A percentile compares a stretch with the other conserved stretches of the same genome.
Conservation (phyloP, 257 asterid genomes). For the Phtheirospermum japonicum region DNA sequence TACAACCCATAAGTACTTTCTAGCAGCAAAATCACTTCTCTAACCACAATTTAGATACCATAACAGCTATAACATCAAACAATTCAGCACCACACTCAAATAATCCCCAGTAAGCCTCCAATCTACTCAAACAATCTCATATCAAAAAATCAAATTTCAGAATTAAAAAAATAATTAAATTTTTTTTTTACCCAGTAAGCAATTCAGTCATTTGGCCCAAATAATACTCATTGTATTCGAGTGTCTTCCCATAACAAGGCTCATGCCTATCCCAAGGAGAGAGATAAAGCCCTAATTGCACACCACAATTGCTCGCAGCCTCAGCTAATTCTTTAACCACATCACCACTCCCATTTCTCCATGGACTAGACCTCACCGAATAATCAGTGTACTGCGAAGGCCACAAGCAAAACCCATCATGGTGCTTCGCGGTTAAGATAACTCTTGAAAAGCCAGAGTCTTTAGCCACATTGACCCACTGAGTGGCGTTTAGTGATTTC, state of each 20-base stretch:
- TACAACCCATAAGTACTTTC: slow-evolving; percentile 5
- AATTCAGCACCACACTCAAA: slow-evolving; percentile 16
- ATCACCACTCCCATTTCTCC: slow-evolving; percentile 89
- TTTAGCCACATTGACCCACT: slow-evolving; percentile 82
- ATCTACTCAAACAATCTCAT: slow-evolving; percentile 8
- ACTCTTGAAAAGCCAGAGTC: slow-evolving; percentile 64
- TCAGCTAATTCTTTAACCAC: slow-evolving; percentile 64
- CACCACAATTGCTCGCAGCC: slow-evolving; percentile 62
- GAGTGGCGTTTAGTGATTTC: slow-evolving; percentile 60
- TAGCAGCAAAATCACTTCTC: slow-evolving; percentile 6
- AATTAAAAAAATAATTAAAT: too few relatives aligned
- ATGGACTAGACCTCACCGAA: slow-evolving; percentile 75
- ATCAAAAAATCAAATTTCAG: neutral
- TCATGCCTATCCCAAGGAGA: slow-evolving; percentile 99
- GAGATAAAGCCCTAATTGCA: slow-evolving; percentile 81
- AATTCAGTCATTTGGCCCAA: slow-evolving; percentile 96
- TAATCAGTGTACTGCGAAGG: slow-evolving; percentile 85
- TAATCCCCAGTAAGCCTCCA: slow-evolving; percentile 1
- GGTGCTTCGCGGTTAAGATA: slow-evolving; percentile 82
- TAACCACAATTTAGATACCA: slow-evolving; percentile 2
- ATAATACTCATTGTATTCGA: slow-evolving; percentile 79
- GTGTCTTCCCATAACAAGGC: slow-evolving; percentile 63
- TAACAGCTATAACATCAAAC: slow-evolving; percentile 1
- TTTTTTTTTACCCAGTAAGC: slow-evolving; percentile 57
- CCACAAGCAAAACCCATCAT: slow-evolving; percentile 97